A percentile compares a stretch with the other conserved stretches of the same genome.
phyloP scores from a whole-genome alignment of 2,329 filamentous ascomycete species.

The Penicillium sp. region DNA sequence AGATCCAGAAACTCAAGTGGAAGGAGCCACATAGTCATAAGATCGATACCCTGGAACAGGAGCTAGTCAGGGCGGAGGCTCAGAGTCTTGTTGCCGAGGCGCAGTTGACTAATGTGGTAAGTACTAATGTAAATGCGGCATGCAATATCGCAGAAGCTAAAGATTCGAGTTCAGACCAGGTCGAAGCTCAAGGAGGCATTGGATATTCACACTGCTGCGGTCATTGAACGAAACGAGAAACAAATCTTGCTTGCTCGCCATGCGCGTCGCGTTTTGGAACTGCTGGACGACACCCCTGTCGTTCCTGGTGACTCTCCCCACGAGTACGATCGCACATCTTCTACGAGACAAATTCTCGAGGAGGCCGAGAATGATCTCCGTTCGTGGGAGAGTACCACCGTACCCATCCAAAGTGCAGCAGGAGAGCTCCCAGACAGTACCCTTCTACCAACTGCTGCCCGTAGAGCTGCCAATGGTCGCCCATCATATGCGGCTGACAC shows the following conservation, averaged over 20 bases:
- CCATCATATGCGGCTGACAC: no score
- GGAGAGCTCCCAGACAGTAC: conserved; percentile 33
- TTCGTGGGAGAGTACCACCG: no score
- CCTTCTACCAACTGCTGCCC: no score
- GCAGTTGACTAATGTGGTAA: conserved; percentile 75
- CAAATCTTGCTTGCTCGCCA: conserved; percentile 90
- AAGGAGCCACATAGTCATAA: conserved; percentile 88
- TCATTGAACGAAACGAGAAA: conserved; percentile 93
- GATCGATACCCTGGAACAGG: conserved; percentile 96
- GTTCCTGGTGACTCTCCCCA: conserved; percentile 71
- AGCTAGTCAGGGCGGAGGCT: conserved; percentile 89
- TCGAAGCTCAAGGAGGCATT: conserved; percentile 95
- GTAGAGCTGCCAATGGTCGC: no score
- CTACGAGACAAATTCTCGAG: conserved; percentile 76
- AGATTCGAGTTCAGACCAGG: conserved; percentile 64
- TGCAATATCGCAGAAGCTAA: no score
- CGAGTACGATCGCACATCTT: conserved; percentile 56
- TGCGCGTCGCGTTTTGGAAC: conserved; percentile 70
- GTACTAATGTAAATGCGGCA: no score
- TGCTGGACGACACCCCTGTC: conserved; percentile 81
- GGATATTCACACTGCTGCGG: conserved; percentile 74
- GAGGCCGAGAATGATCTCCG: conserved; percentile 84
- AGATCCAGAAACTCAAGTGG: conserved; percentile 82
- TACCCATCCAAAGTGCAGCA: no score
- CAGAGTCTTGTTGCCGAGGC: conserved; percentile 94